A percentile compares a stretch with the other conserved stretches of the same genome.
Evolutionary conservation across 129 eudicot species (phyloP).

Genomic region (Helichrysum umbraculigerum): DNA sequence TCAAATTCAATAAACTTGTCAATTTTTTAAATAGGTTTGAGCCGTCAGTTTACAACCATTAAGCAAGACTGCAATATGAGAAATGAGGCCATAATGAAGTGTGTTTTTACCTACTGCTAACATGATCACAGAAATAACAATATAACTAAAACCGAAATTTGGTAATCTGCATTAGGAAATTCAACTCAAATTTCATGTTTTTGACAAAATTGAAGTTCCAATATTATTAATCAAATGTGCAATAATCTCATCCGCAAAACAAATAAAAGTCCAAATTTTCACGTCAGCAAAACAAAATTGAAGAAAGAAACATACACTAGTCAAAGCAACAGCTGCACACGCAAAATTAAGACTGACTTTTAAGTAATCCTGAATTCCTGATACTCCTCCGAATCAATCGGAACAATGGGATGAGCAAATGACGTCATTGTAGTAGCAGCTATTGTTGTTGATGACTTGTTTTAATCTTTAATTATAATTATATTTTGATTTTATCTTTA

Average conservation of each 20-base stretch:
- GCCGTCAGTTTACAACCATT: too few relatives aligned
- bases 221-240: too few relatives aligned
- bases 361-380: conserved; percentile 73
- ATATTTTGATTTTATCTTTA: conserved; percentile 46
- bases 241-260: neutral
- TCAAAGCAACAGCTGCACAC: conserved; percentile 94
- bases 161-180: too few relatives aligned
- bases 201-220: too few relatives aligned
- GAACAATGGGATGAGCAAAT: conserved; percentile 45
- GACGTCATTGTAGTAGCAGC: conserved; percentile 4
- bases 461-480: conserved; percentile 30
- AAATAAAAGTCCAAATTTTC: neutral
- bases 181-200: too few relatives aligned
- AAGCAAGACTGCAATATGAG: too few relatives aligned
- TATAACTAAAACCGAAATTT: too few relatives aligned
- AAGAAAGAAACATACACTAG: conserved; percentile 31
- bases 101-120: too few relatives aligned
- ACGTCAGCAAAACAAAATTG: neutral
- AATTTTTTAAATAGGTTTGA: too few relatives aligned
- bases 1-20: too few relatives aligned
- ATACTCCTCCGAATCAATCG: conserved; percentile 76
- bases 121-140: too few relatives aligned
- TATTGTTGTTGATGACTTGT: neutral
- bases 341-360: conserved; percentile 77
- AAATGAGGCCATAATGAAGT: too few relatives aligned